Percentiles rank a stretch among this genome's conserved stretches.
Conservation (phyloP, 805 yeast species). For the Metschnikowia chrysomelidarum region DNA sequence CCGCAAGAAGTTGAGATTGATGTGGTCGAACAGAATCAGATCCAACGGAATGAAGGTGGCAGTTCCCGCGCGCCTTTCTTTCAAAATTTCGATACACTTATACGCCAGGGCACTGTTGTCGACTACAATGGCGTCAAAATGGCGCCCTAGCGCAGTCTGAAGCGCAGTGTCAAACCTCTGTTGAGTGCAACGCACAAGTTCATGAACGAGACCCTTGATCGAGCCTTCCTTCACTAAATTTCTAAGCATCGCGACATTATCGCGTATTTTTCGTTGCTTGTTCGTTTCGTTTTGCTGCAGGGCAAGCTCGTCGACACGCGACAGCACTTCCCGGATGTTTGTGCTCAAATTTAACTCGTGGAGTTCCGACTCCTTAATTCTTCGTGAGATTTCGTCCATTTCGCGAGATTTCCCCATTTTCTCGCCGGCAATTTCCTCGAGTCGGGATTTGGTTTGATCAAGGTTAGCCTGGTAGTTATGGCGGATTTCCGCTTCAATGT, state of each 20-base stretch:
- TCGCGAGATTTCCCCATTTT: slow-evolving; percentile 26
- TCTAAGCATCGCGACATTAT: slow-evolving; percentile 65
- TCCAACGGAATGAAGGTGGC: slow-evolving; percentile 90
- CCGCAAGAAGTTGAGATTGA: slow-evolving; percentile 55
- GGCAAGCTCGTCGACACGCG: slow-evolving; percentile 65
- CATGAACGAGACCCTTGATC: slow-evolving; percentile 77
- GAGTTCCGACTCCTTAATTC: slow-evolving; percentile 35
- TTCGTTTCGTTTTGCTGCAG: slow-evolving; percentile 76
- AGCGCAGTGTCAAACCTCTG: slow-evolving; percentile 72
- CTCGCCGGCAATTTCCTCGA: slow-evolving; percentile 29
- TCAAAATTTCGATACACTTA: slow-evolving; percentile 73
- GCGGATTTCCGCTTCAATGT: slow-evolving; percentile 34
- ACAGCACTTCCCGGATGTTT: slow-evolving; percentile 56
- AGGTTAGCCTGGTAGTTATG: slow-evolving; percentile 38
- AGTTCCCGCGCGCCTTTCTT: slow-evolving; percentile 80
- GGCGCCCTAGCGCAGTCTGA: slow-evolving; percentile 72
- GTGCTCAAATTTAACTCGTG: slow-evolving; percentile 63
- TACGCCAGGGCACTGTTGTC: slow-evolving; percentile 67
- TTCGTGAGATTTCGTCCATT: slow-evolving; percentile 29
- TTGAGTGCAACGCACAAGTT: slow-evolving; percentile 74
- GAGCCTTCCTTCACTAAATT: slow-evolving; percentile 72
- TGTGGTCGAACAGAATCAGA: slow-evolving; percentile 54
- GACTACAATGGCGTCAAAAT: slow-evolving; percentile 82
- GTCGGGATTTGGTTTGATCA: slow-evolving; percentile 27
- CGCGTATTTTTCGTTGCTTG: slow-evolving; percentile 67